Evolutionary conservation across 2,329 filamentous ascomycete genomes (phyloP).

Genomic region (Diaporthe velutina): DNA sequence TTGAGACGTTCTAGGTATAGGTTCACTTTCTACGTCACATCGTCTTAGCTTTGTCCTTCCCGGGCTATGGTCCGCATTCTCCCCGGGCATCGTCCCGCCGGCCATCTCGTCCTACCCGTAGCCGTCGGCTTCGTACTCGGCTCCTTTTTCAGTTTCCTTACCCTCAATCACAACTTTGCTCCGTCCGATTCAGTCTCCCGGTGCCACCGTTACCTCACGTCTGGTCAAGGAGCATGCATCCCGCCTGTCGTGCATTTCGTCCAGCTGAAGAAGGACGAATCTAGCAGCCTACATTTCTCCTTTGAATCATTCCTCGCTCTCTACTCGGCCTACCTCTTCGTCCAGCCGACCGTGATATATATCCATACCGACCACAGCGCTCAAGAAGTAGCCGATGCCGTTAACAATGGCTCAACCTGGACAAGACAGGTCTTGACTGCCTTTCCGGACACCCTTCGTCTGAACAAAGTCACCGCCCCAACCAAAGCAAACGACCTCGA

Average conservation of each 20-base stretch:
- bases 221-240: constrained; percentile 33
- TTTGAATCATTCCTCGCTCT: constrained; percentile 45
- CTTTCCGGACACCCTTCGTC: constrained; percentile 40
- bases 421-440: constrained; percentile 42
- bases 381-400: constrained; percentile 35
- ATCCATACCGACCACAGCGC: constrained; percentile 45
- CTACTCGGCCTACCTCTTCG: constrained; percentile 43
- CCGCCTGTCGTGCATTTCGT: constrained; percentile 47
- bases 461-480: constrained; percentile 42
- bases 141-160: not conserved
- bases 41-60: not conserved
- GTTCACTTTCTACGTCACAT: not conserved
- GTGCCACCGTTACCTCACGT: not conserved
- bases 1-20: not conserved
- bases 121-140: constrained; percentile 11
- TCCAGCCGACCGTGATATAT: constrained; percentile 44
- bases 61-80: constrained; percentile 6
- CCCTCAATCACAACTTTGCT: constrained; percentile 17
- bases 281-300: constrained; percentile 38
- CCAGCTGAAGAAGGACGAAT: constrained; percentile 42
- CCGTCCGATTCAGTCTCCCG: not conserved
- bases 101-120: constrained; percentile 3
- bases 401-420: constrained; percentile 41
- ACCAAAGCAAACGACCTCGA: constrained; percentile 37
- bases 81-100: constrained; percentile 11